Base-by-base conservation (phyloP, 495 filamentous ascomycete genomes). In the Penicillium bialowiezense region DNA sequence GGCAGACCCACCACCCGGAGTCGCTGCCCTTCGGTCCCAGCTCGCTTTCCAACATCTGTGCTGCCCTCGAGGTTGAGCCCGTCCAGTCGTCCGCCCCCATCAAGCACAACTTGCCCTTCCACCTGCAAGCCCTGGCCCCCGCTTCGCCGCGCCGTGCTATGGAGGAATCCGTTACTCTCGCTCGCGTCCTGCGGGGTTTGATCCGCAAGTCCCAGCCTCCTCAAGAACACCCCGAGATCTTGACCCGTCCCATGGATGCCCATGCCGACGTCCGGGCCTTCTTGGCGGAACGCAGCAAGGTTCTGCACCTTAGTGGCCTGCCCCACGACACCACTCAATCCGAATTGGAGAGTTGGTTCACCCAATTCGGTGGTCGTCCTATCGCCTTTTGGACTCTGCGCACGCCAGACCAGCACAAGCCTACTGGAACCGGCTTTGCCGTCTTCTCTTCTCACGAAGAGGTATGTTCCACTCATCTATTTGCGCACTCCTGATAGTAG, bases 401-500 rank as follows among this genome's bases (percentile, higher is more conserved):
- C 34, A 97, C 93, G 17, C 93, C 93, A 9, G 93, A 98, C 67
- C 93, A 97, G 68, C 92, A 97, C 73, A 98, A 98, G 76, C 93
- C 93, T 15, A 97, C 92, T 7, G 93, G 93, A 15, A 91, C 91
- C 35, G 93, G 93, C 19, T 98, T 98, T 68, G 93, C 92, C 17
- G 91, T 97, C 26, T 98, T 98, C 64, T 97, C 93, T 43, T 97
- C 92, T 21, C 93, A 98, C 59, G 93, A 98, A 81, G 93, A 98
- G 89, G 92, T 96, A 75, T 74, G 88, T 75, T 53, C 36, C 29
- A 18, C 56, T 48, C 26, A 14, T 12, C 7, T 7, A 12, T 39
- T 29, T 7, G 2, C 10, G 8, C 15, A 31, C 13, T 32, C 15
- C n/a, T 26, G 23, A 26, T 32, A 13, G 41, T 54, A 38, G 18